phyloP scores from a whole-genome alignment of 2,329 filamentous ascomycete genomes.

The Aschersonia sp. region DNA sequence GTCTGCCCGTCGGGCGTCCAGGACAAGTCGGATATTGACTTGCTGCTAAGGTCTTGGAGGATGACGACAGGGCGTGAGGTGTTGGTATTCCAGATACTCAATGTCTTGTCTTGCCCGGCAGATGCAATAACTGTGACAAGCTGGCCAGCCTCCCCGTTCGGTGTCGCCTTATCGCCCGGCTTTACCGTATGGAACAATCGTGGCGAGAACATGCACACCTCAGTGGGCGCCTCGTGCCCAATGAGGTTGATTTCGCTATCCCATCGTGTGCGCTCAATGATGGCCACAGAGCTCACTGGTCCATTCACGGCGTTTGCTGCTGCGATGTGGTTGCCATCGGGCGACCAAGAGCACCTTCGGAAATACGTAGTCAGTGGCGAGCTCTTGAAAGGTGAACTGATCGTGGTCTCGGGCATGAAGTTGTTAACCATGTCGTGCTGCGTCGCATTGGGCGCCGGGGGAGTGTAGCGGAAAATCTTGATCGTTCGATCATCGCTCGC shows the following conservation, averaged over 20 bases:
- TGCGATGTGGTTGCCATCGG: slow-evolving; percentile 91
- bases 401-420: slow-evolving; percentile 87
- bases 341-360: slow-evolving; percentile 90
- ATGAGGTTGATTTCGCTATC: slow-evolving; percentile 95
- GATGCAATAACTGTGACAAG: slow-evolving; percentile 88
- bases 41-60: slow-evolving; percentile 72
- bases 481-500: slow-evolving; percentile 94
- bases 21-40: slow-evolving; percentile 85
- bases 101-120: slow-evolving; percentile 87
- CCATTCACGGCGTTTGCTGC: slow-evolving; percentile 95
- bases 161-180: slow-evolving; percentile 37
- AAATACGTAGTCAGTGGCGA: slow-evolving; percentile 96
- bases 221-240: slow-evolving; percentile 89
- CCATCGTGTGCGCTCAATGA: slow-evolving; percentile 84
- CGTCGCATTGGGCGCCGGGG: slow-evolving; percentile 78
- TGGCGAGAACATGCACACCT: slow-evolving; percentile 95
- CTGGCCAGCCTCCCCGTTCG: slow-evolving; percentile 25
- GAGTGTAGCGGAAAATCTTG: slow-evolving; percentile 90
- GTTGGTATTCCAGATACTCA: slow-evolving; percentile 97
- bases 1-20: slow-evolving; percentile 89
- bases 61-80: slow-evolving; percentile 84
- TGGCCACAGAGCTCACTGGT: slow-evolving; percentile 91
- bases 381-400: slow-evolving; percentile 72
- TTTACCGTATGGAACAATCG: slow-evolving; percentile 67
- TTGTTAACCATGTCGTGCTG: slow-evolving; percentile 95